Evolutionary conservation across 1,139 yeast species (phyloP).

Genomic region (Candida dubliniensis): DNA sequence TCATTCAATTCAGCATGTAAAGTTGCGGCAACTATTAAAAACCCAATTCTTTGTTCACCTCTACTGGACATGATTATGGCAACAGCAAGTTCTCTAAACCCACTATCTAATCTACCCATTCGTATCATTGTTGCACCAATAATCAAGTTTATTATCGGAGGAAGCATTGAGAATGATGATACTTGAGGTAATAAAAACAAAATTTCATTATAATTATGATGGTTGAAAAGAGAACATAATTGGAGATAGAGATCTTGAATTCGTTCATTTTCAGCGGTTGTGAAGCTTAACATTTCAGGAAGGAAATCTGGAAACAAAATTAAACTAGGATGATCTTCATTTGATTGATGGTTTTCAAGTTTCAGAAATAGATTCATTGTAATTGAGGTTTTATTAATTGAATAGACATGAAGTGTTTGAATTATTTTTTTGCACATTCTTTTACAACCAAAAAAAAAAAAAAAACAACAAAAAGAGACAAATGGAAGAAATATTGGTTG

Average conservation of each 20-base stretch:
- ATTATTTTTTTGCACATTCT: background rate
- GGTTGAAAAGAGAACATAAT: slow-evolving; percentile 7
- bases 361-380: background rate
- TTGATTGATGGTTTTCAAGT: background rate
- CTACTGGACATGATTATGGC: slow-evolving; percentile 11
- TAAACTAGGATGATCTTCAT: background rate
- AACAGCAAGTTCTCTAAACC: slow-evolving; percentile 12
- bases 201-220: slow-evolving; percentile 8
- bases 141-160: slow-evolving; percentile 11
- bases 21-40: slow-evolving; percentile 9
- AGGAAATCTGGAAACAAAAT: background rate
- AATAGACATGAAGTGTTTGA: background rate
- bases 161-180: slow-evolving; percentile 4
- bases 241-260: slow-evolving; percentile 1
- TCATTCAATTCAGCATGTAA: slow-evolving; percentile 9
- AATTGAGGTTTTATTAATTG: too few relatives aligned
- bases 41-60: slow-evolving; percentile 6
- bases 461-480: background rate
- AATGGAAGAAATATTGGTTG: background rate
- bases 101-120: slow-evolving; percentile 11
- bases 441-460: background rate
- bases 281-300: background rate
- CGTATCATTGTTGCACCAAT: slow-evolving; percentile 12
- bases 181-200: slow-evolving; percentile 12
- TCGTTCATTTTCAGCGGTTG: background rate